These are phyloP conservation scores for Chrysanthemum lavandulifolium DNA, from an alignment of 129 eudicot genomes.

Conservation along the genomic window DNA sequence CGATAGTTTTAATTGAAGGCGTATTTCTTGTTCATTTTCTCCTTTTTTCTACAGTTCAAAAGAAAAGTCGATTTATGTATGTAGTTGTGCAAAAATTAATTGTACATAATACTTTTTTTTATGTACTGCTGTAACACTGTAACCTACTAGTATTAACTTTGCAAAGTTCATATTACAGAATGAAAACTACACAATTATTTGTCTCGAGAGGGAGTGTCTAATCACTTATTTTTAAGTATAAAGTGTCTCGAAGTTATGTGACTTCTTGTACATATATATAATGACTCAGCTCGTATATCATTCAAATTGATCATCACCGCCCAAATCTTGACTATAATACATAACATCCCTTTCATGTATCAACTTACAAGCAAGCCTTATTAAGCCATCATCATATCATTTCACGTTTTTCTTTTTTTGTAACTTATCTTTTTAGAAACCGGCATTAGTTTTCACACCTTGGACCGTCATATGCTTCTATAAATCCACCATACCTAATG, in stretches of 20 bases:
- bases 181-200: not conserved
- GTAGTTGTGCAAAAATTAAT: too few relatives aligned
- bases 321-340: not conserved
- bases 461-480: not conserved
- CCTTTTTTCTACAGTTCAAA: too few relatives aligned
- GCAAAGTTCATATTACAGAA: too few relatives aligned
- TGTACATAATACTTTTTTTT: too few relatives aligned
- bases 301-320: not conserved
- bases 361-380: not conserved
- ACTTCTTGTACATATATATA: not conserved
- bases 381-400: not conserved
- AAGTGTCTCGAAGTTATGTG: not conserved
- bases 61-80: too few relatives aligned
- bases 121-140: too few relatives aligned
- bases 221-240: not conserved
- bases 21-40: too few relatives aligned
- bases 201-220: not conserved
- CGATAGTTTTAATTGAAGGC: too few relatives aligned
- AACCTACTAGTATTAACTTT: too few relatives aligned
- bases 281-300: not conserved
- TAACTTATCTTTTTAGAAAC: not conserved
- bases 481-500: not conserved
- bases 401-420: not conserved
- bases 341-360: not conserved
- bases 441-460: not conserved